phyloP scores from a whole-genome alignment of 176 grass and related monocot species.

The Chrysopogon serrulatus region DNA sequence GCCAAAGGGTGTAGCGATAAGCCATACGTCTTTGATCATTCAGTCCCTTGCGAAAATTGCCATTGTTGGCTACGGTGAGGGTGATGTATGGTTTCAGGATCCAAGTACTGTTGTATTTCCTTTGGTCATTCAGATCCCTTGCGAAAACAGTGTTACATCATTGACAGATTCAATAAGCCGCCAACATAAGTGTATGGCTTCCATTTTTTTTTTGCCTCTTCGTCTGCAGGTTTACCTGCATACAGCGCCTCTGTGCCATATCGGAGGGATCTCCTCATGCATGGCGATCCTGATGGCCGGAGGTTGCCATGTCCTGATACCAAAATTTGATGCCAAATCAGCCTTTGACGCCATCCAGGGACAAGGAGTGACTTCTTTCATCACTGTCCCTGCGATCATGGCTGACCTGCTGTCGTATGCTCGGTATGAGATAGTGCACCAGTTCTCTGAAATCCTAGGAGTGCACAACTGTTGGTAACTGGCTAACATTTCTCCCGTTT shows the following conservation, averaged over 20 bases:
- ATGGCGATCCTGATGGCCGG: slow-evolving; percentile 68
- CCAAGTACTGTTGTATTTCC: not conserved
- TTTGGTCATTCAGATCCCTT: too few species aligned
- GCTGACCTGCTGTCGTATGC: slow-evolving; percentile 64
- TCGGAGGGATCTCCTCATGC: slow-evolving; percentile 91
- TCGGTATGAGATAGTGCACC: slow-evolving; percentile 21
- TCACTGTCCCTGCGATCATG: slow-evolving; percentile 85
- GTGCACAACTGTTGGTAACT: not conserved
- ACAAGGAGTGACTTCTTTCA: slow-evolving; percentile 80
- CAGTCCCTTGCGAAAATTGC: slow-evolving; percentile 92
- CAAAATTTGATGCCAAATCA: slow-evolving; percentile 68
- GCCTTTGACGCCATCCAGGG: slow-evolving; percentile 42
- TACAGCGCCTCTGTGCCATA: slow-evolving; percentile 74
- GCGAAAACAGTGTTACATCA: not conserved
- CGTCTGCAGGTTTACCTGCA: slow-evolving; percentile 72
- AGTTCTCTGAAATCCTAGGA: not conserved
- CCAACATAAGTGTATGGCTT: not conserved
- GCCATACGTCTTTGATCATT: slow-evolving; percentile 71
- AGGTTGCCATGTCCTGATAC: slow-evolving; percentile 61
- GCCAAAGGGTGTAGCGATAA: slow-evolving; percentile 82
- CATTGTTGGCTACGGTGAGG: slow-evolving; percentile 75
- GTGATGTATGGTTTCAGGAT: slow-evolving; percentile 80
- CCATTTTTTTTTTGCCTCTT: not conserved
- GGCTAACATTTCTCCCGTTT: not conserved
- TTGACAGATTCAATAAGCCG: not conserved